Evolutionary conservation across 164 flowering plant genomes (phyloP), one percentile per base, ranked within the genome.

Genomic region (Liriodendron chinense): DNA sequence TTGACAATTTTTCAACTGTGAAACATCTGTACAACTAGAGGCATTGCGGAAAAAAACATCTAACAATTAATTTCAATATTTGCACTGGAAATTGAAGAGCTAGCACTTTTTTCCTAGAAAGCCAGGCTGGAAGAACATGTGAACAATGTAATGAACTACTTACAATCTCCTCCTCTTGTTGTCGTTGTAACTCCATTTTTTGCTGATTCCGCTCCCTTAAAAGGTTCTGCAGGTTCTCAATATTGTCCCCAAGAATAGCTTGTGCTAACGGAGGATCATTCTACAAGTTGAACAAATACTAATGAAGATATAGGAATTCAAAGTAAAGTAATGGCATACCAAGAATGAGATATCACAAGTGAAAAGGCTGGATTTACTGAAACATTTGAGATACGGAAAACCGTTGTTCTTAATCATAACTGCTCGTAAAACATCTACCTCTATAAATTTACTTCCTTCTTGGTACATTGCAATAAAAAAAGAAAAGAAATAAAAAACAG

Each of bases 241-340:
- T 88, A 87, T 96, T 93, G 79, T 88, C 89, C 65, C 96, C 98
- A 76, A 90, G 86, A 81, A 96, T 23, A 72, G 73, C 91, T 90
- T 94, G 98, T 59, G 98, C 99, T 67, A 96, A 76, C 71, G 90
- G 92, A 73, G 99, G 99, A 85, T 94, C 98, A 75, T 50, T 78
- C 99, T 95, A 87, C 43, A 78, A 76, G 72, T 66, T 71, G 50
- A 74, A 75, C 8, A 71, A 73, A 56, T 14, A 66, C 24, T 34
- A 70, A 65, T 34, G 68, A 69, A 18, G 56, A 1, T 47, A 73
- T 25, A 6, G 14, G 22, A 68, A 72, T 16, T 67, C 20, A 0
- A 47, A 34, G 47, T 12, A 67, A 26, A 13, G 20, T 9, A 28
- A 26, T 67, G 21, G 20, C 26, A 67, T 67, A 6, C 16, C 16